Percentiles rank a stretch among this genome's conserved stretches.
These are phyloP conservation scores for Rhipidocladum racemiflorum DNA, from an alignment of 176 grass and related monocot genomes.

Conservation along the genomic window DNA sequence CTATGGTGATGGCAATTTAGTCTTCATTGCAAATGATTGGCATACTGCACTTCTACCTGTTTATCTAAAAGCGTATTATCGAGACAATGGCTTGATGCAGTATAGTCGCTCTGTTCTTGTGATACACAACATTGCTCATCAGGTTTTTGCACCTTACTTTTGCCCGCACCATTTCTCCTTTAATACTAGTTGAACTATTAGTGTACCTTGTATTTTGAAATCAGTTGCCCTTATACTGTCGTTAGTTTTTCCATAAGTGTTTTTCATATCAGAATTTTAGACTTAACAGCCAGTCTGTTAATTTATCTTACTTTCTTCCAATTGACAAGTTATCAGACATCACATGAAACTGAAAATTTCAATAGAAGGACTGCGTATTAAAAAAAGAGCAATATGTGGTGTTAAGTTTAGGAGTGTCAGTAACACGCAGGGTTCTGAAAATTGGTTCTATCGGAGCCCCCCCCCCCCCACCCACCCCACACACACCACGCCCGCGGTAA, in stretches of 20 bases:
- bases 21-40: slow-evolving; percentile 97
- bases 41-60: slow-evolving; percentile 87
- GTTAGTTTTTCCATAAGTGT: background rate
- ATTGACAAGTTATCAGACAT: background rate
- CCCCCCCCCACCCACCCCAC: too few species aligned
- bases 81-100: slow-evolving; percentile 90
- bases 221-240: background rate
- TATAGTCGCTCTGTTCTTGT: slow-evolving; percentile 81
- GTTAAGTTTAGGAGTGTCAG: too few species aligned
- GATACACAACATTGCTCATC: slow-evolving; percentile 97
- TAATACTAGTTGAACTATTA: background rate
- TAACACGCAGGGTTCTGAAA: too few species aligned
- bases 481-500: too few species aligned
- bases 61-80: slow-evolving; percentile 89
- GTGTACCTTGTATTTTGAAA: background rate
- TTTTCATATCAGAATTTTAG: background rate
- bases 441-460: too few species aligned
- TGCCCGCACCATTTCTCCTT: background rate
- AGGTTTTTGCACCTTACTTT: slow-evolving; percentile 50
- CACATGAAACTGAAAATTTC: background rate
- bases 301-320: background rate
- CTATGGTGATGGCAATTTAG: slow-evolving; percentile 95
- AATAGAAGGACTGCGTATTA: background rate
- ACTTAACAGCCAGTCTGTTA: background rate
- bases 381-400: too few species aligned